Conservation (phyloP, 768 basidiomycete genomes). For the Kwoniella sp. region DNA sequence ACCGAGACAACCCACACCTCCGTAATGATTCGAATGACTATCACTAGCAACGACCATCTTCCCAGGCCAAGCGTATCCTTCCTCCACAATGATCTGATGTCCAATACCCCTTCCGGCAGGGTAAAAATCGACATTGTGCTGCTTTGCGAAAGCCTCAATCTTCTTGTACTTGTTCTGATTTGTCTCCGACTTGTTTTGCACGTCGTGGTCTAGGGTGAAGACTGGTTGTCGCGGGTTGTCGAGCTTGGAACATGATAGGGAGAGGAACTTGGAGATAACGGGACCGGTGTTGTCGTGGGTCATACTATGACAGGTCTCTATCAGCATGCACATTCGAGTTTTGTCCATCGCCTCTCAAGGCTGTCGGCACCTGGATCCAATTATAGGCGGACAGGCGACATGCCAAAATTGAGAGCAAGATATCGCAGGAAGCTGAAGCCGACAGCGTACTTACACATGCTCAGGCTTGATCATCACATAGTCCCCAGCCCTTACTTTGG, state of each 20-base stretch:
- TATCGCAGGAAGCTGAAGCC: too few species aligned
- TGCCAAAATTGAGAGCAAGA: too few species aligned
- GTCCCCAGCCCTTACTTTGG: slow-evolving; percentile 86
- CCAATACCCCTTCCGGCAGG: slow-evolving; percentile 97
- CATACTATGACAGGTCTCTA: slow-evolving; percentile 41
- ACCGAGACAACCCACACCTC: slow-evolving; percentile 93
- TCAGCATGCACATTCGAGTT: too few species aligned
- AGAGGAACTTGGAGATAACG: slow-evolving; percentile 95
- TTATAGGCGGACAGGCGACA: too few species aligned
- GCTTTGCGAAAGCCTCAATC: slow-evolving; percentile 86
- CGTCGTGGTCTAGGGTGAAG: slow-evolving; percentile 97
- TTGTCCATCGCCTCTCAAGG: too few species aligned
- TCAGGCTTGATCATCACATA: slow-evolving; percentile 99
- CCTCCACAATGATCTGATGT: slow-evolving; percentile 95
- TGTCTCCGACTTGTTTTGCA: slow-evolving; percentile 88
- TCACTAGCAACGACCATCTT: slow-evolving; percentile 94
- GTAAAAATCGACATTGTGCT: slow-evolving; percentile 87
- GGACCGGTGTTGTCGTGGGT: slow-evolving; percentile 89
- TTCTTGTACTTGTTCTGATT: slow-evolving; percentile 88
- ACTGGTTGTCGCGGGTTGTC: slow-evolving; percentile 81
- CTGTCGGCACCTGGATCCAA: too few species aligned
- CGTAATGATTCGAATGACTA: slow-evolving; percentile 98
- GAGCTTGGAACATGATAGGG: slow-evolving; percentile 85
- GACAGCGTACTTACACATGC: slow-evolving; percentile 64
- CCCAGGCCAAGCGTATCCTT: slow-evolving; percentile 95